Base-by-base conservation (phyloP, 495 filamentous ascomycete genomes). In the Bacidia rubella region DNA sequence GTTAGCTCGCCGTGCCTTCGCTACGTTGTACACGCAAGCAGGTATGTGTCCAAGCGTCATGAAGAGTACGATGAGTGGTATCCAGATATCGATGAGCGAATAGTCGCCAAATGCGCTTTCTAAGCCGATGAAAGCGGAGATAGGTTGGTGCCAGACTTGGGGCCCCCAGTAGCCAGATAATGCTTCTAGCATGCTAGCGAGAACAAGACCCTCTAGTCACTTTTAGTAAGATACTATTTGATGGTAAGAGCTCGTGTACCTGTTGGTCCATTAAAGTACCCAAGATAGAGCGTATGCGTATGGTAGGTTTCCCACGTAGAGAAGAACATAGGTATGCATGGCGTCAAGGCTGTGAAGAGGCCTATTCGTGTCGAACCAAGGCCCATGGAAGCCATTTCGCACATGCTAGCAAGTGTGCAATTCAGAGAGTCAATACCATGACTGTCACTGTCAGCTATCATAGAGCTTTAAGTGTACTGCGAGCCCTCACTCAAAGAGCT, bases 241-340 rank as follows among this genome's bases (percentile, higher is more conserved):
- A 22, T 11, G 17, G 40, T n/a, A 35, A 17, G n/a, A 17, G 35
- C 23, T 15, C 0, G 27, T 42, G 11, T 58, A 75, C 72, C 72
- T 24, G 90, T 98, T 2, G 92, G 92, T 0, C 93, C 93, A 65
- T 98, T 98, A 75, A 97, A 82, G 66, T 93, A 89, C 29, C 92
- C 92, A 2, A 98, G 82, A 64, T 97, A 98, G 1, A 98, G 72
- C 0, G 94, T 97, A 66, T 98, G 92, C 1, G 92, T 95, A 67
- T 98, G 92, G 65, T 95, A 98, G 2, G 92, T 98, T 66, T 98
- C 92, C 92, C 92, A 98, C 7, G 92, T 98, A 3, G 90, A 96
- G 70, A 97, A 95, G 73, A 95, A 97, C 92, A 98, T 98, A 21
- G 92, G 86, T 9, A 98, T 70, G 57, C 87, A 93, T 1, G 92